Percentiles rank a stretch among this genome's conserved stretches.
Evolutionary conservation across 257 asterid species (phyloP).

Genomic region (Gentiana dahurica): DNA sequence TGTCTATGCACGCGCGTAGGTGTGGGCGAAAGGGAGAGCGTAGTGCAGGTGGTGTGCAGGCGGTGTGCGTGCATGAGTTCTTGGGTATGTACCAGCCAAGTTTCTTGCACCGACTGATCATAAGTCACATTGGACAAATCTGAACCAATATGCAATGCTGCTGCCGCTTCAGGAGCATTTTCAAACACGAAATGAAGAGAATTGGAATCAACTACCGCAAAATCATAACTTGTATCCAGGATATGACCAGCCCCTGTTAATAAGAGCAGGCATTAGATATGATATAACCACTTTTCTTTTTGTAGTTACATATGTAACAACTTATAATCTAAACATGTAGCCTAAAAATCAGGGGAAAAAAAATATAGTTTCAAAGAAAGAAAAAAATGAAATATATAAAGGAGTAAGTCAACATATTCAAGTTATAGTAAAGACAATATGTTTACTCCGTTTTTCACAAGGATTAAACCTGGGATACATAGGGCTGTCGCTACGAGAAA

Average conservation of each 20-base stretch:
- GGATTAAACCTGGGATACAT: no score
- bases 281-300: no score
- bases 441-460: no score
- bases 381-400: no score
- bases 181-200: constrained; percentile 78
- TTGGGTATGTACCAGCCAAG: constrained; percentile 64
- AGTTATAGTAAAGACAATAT: no score
- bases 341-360: neutral
- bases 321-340: neutral
- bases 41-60: no score
- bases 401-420: no score
- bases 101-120: constrained; percentile 37
- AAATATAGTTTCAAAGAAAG: neutral
- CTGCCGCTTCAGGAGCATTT: constrained; percentile 70
- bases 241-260: constrained; percentile 58
- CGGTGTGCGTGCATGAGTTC: neutral
- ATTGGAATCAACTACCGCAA: constrained; percentile 85
- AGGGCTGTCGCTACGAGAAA: no score
- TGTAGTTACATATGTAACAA: neutral
- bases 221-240: constrained; percentile 60
- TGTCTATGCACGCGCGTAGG: no score
- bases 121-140: constrained; percentile 44
- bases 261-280: constrained; percentile 11
- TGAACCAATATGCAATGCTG: constrained; percentile 41
- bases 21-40: no score